Evolutionary conservation across 208 protist genomes (phyloP).

Genomic region (Acanthamoeba healyi): DNA sequence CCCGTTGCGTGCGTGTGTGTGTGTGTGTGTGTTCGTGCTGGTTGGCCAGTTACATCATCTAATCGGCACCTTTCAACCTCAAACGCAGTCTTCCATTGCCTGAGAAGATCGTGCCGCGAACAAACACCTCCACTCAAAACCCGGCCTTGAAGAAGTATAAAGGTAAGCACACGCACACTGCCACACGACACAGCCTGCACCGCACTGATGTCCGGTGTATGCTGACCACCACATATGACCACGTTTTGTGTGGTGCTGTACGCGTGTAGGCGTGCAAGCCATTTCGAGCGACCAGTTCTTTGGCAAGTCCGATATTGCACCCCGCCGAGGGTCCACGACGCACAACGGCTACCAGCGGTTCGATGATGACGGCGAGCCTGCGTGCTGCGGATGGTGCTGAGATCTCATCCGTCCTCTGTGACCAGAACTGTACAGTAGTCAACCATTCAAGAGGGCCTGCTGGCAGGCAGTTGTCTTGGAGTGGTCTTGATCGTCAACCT

Average conservation of each 20-base stretch:
- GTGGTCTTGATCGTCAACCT: no score
- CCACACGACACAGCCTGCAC: no score
- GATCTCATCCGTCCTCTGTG: no score
- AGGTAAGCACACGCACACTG: not conserved
- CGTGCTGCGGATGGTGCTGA: constrained; percentile 21
- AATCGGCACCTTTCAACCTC: no score
- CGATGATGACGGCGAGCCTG: constrained; percentile 20
- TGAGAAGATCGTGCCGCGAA: not conserved
- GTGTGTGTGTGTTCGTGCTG: not conserved
- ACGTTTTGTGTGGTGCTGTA: not conserved
- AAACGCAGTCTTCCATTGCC: not conserved
- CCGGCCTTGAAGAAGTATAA: constrained; percentile 17
- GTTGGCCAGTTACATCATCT: no score
- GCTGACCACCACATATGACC: not conserved
- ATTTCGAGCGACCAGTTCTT: constrained; percentile 9
- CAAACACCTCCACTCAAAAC: not conserved
- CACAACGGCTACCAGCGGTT: constrained; percentile 28
- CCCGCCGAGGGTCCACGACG: not conserved
- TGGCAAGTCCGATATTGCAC: not conserved
- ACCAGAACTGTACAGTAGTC: no score
- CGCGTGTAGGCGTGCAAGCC: not conserved
- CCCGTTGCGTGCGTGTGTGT: not conserved
- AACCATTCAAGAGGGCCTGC: no score
- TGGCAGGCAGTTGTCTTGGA: no score
- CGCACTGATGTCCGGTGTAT: not conserved